phyloP scores from a whole-genome alignment of 2,329 filamentous ascomycete genomes.

The Arachnopeziza araneosa region DNA sequence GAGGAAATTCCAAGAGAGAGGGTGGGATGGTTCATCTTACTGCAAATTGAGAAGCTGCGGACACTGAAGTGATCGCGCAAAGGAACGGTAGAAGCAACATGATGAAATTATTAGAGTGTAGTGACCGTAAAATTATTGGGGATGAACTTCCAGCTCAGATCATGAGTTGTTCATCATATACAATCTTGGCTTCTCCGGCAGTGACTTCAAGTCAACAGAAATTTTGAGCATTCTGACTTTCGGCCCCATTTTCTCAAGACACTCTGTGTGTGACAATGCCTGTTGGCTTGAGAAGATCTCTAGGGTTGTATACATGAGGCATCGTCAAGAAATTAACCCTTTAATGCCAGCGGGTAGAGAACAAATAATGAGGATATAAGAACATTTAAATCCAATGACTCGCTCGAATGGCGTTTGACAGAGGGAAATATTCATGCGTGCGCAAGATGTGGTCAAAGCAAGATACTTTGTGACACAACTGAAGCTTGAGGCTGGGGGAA shows the following conservation, averaged over 20 bases:
- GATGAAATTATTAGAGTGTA: constrained; percentile 3
- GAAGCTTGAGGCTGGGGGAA: neutral
- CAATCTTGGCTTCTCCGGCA: neutral
- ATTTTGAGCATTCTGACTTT: neutral
- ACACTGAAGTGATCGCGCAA: constrained; percentile 4
- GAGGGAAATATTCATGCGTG: neutral
- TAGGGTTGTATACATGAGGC: neutral
- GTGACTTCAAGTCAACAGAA: neutral
- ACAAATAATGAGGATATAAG: neutral
- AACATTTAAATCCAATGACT: neutral
- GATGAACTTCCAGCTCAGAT: neutral
- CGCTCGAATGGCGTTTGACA: neutral
- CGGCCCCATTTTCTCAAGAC: constrained; percentile 1
- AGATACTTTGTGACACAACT: neutral
- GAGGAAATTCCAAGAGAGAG: neutral
- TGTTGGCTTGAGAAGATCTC: neutral
- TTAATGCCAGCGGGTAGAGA: neutral
- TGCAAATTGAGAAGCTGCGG: constrained; percentile 13
- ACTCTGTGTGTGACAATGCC: constrained; percentile 6
- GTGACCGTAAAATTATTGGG: neutral
- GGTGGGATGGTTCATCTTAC: constrained; percentile 6
- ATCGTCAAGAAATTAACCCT: neutral
- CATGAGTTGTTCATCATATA: constrained; percentile 3
- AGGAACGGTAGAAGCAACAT: constrained; percentile 9
- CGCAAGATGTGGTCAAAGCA: neutral